phyloP scores from a whole-genome alignment of 305 asterid species.

The Rubia tinctorum region DNA sequence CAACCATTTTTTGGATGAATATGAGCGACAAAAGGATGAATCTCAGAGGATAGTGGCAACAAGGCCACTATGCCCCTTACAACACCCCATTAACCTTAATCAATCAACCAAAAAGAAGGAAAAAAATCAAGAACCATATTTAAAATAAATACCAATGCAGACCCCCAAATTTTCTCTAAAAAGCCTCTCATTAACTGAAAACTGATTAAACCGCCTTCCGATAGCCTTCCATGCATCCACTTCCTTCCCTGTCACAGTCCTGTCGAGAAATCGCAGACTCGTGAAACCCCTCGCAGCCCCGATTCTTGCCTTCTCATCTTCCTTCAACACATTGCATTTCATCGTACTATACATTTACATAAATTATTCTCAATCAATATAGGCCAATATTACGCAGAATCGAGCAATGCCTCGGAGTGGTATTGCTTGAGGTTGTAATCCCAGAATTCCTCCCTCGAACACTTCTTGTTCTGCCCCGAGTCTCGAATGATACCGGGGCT shows the following conservation, averaged over 20 bases:
- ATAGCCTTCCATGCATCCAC: constrained; percentile 70
- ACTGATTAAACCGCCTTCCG: constrained; percentile 53
- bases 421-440: constrained; percentile 1
- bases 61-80: not conserved
- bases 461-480: constrained; percentile 14
- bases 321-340: not conserved
- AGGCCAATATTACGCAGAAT: not conserved
- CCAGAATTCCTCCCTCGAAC: constrained; percentile 24
- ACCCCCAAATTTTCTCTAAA: constrained; percentile 75
- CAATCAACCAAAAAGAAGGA: not conserved
- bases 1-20: constrained; percentile 15
- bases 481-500: constrained; percentile 13
- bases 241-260: constrained; percentile 72
- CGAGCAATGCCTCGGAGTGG: not conserved
- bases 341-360: not conserved
- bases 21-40: constrained; percentile 51
- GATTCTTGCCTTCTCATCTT: constrained; percentile 49
- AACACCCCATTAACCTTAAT: not conserved
- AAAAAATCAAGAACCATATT: not conserved
- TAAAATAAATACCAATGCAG: constrained; percentile 62
- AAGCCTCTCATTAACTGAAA: constrained; percentile 47
- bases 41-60: constrained; percentile 49
- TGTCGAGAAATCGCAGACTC: constrained; percentile 75
- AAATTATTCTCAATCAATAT: too few species aligned
- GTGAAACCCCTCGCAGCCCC: constrained; percentile 50